Evolutionary conservation across 164 flowering plant species (phyloP).

Genomic region (Aristolochia contorta): DNA sequence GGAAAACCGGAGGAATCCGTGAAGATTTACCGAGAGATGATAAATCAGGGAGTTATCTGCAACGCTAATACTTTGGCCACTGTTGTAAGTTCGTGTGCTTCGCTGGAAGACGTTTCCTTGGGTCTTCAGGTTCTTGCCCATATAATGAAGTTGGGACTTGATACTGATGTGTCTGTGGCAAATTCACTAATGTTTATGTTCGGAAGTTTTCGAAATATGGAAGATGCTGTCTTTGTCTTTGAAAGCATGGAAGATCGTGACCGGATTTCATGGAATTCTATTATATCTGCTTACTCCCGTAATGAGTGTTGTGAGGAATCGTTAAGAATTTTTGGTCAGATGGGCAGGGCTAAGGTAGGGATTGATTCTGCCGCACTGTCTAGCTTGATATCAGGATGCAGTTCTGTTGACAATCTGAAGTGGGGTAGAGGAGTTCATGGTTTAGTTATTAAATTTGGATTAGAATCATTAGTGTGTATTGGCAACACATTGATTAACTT

Average conservation of each 20-base stretch:
- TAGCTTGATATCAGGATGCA: slow-evolving; percentile 40
- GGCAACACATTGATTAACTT: slow-evolving; percentile 58
- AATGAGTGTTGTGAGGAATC: slow-evolving; percentile 36
- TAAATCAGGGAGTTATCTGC: slow-evolving; percentile 30
- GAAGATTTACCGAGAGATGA: slow-evolving; percentile 38
- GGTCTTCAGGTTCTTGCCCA: slow-evolving; percentile 66
- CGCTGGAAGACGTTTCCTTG: slow-evolving; percentile 37
- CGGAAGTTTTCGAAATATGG: slow-evolving; percentile 36
- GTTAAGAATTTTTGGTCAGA: slow-evolving; percentile 31
- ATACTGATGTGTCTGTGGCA: slow-evolving; percentile 40
- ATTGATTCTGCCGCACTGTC: slow-evolving; percentile 50
- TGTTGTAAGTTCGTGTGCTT: slow-evolving; percentile 50
- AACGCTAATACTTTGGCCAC: slow-evolving; percentile 51
- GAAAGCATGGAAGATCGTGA: slow-evolving; percentile 48
- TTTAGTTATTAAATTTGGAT: slow-evolving; percentile 40
- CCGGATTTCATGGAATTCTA: slow-evolving; percentile 81
- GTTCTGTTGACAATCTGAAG: slow-evolving; percentile 35
- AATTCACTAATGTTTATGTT: slow-evolving; percentile 70
- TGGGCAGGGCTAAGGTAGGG: slow-evolving; percentile 39
- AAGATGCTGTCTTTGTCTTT: slow-evolving; percentile 44
- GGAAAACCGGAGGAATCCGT: slow-evolving; percentile 34
- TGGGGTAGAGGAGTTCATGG: slow-evolving; percentile 68
- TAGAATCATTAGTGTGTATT: slow-evolving; percentile 35
- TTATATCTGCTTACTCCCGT: slow-evolving; percentile 53
- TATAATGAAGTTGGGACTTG: slow-evolving; percentile 43